These are phyloP conservation scores for Metschnikowia similis DNA, from an alignment of 805 yeast species.

Conservation along the genomic window DNA sequence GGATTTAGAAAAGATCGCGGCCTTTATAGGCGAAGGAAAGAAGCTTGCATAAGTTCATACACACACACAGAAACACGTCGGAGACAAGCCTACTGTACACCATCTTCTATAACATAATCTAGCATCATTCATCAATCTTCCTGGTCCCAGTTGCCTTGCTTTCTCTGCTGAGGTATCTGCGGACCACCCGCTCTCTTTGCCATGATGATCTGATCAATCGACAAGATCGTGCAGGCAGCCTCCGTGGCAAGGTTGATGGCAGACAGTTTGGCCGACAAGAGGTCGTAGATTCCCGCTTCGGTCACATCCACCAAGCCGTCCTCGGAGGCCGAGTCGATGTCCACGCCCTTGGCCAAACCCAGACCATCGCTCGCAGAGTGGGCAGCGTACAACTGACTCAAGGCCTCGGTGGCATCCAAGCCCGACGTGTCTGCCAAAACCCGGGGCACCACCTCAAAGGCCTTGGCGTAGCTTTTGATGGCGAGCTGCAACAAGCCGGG, in stretches of 20 bases:
- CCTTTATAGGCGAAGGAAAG: slow-evolving; percentile 55
- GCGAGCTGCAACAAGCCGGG: slow-evolving; percentile 93
- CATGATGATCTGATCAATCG: slow-evolving; percentile 96
- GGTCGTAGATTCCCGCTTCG: slow-evolving; percentile 69
- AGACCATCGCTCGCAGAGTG: slow-evolving; percentile 50
- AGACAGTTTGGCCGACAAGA: slow-evolving; percentile 72
- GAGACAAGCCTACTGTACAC: too few species aligned
- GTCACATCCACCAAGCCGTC: slow-evolving; percentile 69
- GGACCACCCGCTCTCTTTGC: slow-evolving; percentile 99
- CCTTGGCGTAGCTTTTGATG: slow-evolving; percentile 88
- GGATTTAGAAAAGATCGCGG: slow-evolving; percentile 57
- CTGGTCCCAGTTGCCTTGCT: slow-evolving; percentile 95
- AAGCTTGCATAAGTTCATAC: not conserved
- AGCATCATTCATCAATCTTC: slow-evolving; percentile 51
- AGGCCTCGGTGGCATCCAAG: slow-evolving; percentile 80
- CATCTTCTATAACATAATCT: not conserved
- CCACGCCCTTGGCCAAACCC: slow-evolving; percentile 71
- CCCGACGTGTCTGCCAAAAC: slow-evolving; percentile 94
- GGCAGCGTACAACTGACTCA: slow-evolving; percentile 84
- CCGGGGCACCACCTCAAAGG: slow-evolving; percentile 92
- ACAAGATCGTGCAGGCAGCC: slow-evolving; percentile 84
- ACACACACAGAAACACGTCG: not conserved
- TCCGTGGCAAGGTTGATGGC: slow-evolving; percentile 94
- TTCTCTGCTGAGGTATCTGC: slow-evolving; percentile 74
- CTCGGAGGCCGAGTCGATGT: slow-evolving; percentile 56